phyloP scores from a whole-genome alignment of 2,329 filamentous ascomycete genomes.

The Colletotrichum tamarilloi region DNA sequence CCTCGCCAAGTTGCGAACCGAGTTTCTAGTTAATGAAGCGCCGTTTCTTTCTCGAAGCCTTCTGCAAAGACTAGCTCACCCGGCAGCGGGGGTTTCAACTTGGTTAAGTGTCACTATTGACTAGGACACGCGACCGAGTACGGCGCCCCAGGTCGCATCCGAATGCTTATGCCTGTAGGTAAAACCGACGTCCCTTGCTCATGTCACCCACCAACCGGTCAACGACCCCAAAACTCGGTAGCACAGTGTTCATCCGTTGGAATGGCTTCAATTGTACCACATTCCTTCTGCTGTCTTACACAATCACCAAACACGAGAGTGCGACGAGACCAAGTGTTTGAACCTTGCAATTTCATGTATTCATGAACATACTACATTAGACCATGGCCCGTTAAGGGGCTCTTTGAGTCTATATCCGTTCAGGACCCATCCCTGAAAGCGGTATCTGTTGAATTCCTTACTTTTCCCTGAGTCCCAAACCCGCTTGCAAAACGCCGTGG shows the following conservation, averaged over 20 bases:
- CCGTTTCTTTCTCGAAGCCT: neutral
- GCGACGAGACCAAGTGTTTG: neutral
- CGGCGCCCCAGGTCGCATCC: neutral
- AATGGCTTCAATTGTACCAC: neutral
- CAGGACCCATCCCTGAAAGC: constrained; percentile 34
- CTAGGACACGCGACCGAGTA: neutral
- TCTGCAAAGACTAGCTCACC: neutral
- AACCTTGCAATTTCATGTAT: constrained; percentile 33
- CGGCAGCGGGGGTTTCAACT: neutral
- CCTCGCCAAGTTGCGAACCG: neutral
- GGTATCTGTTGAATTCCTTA: constrained; percentile 38
- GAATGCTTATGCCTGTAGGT: neutral
- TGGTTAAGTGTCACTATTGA: neutral
- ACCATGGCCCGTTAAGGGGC: constrained; percentile 38
- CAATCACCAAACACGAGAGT: neutral
- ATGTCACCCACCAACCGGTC: neutral
- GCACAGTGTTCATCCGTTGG: neutral
- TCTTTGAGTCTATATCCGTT: constrained; percentile 31
- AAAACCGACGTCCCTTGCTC: neutral
- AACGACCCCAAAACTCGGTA: neutral
- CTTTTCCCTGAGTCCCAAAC: constrained; percentile 37
- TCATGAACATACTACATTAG: constrained; percentile 33
- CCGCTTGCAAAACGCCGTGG: constrained; percentile 37
- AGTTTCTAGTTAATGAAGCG: constrained; percentile 12
- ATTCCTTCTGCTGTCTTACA: neutral